A percentile compares a stretch with the other conserved stretches of the same genome.
These are phyloP conservation scores for Alternaria conjuncta DNA, from an alignment of 2,329 filamentous ascomycete genomes.

Conservation along the genomic window DNA sequence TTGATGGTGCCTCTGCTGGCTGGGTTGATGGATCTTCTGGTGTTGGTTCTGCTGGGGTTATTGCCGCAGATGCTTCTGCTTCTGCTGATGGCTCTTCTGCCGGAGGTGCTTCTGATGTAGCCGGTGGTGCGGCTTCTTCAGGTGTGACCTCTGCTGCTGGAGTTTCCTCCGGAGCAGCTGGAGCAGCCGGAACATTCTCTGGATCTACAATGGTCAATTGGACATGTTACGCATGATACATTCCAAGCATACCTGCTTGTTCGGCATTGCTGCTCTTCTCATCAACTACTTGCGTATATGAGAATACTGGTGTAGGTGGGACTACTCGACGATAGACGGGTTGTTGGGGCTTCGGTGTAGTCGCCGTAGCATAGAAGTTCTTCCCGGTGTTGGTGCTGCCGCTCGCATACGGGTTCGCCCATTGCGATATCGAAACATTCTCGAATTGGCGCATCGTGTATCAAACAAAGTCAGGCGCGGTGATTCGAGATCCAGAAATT, in stretches of 20 bases:
- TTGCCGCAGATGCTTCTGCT: conserved; percentile 8
- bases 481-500: conserved; percentile 27
- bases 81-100: conserved; percentile 4
- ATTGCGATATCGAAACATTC: conserved; percentile 43
- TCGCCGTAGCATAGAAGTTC: conserved; percentile 21
- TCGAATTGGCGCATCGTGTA: conserved; percentile 41
- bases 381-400: conserved; percentile 21
- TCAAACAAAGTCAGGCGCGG: conserved; percentile 24
- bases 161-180: conserved; percentile 25
- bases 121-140: conserved; percentile 4
- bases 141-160: conserved; percentile 5
- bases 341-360: conserved; percentile 22
- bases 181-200: conserved; percentile 24
- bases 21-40: conserved; percentile 1
- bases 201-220: conserved; percentile 31
- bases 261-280: conserved; percentile 19
- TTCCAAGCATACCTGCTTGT: conserved; percentile 24
- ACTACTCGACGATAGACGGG: conserved; percentile 34
- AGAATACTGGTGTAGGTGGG: conserved; percentile 27
- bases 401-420: conserved; percentile 39
- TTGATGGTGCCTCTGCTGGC: conserved; percentile 4
- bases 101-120: conserved; percentile 7
- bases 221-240: neutral
- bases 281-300: conserved; percentile 32
- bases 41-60: conserved; percentile 6